phyloP scores from a whole-genome alignment of 192 early-diverging fungal species.

The Backusella liffmaniae region DNA sequence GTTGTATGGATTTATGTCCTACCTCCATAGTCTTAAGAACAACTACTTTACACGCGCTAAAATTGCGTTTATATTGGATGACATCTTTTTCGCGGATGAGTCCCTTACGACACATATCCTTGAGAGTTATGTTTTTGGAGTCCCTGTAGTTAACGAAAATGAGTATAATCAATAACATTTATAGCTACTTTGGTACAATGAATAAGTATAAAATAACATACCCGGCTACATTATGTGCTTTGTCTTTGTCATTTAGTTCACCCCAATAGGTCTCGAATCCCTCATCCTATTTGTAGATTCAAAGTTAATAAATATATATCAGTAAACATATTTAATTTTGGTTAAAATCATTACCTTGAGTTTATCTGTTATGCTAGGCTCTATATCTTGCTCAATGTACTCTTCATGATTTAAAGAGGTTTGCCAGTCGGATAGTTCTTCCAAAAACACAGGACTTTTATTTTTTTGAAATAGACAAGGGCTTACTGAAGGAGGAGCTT shows the following conservation, averaged over 20 bases:
- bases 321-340: background rate
- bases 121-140: constrained; percentile 42
- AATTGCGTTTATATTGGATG: constrained; percentile 40
- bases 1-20: background rate
- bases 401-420: background rate
- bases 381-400: background rate
- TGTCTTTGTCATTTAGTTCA: constrained; percentile 32
- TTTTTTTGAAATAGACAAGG: constrained; percentile 1
- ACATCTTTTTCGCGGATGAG: constrained; percentile 37
- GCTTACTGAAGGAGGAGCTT: background rate
- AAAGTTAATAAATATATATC: background rate
- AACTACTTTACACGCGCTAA: constrained; percentile 38
- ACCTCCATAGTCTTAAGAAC: constrained; percentile 40
- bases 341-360: background rate
- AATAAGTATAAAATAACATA: constrained; percentile 5
- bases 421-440: constrained; percentile 6
- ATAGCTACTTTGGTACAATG: background rate
- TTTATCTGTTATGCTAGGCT: background rate
- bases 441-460: constrained; percentile 11
- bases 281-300: constrained; percentile 12
- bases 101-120: constrained; percentile 39
- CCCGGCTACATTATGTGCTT: constrained; percentile 36
- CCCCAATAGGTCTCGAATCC: constrained; percentile 33
- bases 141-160: constrained; percentile 20
- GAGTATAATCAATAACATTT: background rate